phyloP scores from a whole-genome alignment of 352 stramenopile species.

The Phytophthora hybrid region DNA sequence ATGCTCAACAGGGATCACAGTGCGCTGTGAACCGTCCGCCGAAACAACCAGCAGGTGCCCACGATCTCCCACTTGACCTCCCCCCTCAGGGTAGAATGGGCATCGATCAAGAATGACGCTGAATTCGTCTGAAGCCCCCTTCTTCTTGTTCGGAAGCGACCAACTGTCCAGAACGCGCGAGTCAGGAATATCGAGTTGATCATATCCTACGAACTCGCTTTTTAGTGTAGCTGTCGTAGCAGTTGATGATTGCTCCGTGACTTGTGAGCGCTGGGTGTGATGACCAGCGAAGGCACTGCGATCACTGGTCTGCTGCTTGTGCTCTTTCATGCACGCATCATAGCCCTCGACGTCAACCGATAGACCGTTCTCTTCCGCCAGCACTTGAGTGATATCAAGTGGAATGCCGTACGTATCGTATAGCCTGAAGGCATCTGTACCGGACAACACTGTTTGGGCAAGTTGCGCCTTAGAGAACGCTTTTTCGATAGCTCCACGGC shows the following conservation, averaged over 20 bases:
- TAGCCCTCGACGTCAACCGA: conserved; percentile 68
- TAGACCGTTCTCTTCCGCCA: conserved; percentile 69
- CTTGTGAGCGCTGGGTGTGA: conserved; percentile 23
- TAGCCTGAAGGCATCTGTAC: conserved; percentile 67
- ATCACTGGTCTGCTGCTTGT: conserved; percentile 60
- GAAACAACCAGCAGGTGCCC: conserved; percentile 45
- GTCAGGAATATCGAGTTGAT: conserved; percentile 47
- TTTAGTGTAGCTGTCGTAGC: background rate
- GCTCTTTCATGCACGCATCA: conserved; percentile 50
- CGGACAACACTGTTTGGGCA: conserved; percentile 41
- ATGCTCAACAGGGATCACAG: conserved; percentile 45
- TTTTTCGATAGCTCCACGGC: conserved; percentile 68
- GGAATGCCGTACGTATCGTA: conserved; percentile 86
- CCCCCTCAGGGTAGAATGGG: conserved; percentile 83
- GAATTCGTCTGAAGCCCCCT: conserved; percentile 28
- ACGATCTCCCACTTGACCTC: conserved; percentile 80
- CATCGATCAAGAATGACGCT: conserved; percentile 62
- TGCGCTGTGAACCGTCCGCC: conserved; percentile 4
- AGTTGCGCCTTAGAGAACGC: conserved; percentile 45
- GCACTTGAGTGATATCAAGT: conserved; percentile 75
- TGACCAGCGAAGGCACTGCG: conserved; percentile 52
- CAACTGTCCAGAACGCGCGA: conserved; percentile 52
- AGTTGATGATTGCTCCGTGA: conserved; percentile 11
- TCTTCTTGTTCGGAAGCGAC: conserved; percentile 20
- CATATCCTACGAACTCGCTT: conserved; percentile 72